These are phyloP conservation scores for Lactarius deliciosus DNA, from an alignment of 768 basidiomycete species.

Conservation along the genomic window DNA sequence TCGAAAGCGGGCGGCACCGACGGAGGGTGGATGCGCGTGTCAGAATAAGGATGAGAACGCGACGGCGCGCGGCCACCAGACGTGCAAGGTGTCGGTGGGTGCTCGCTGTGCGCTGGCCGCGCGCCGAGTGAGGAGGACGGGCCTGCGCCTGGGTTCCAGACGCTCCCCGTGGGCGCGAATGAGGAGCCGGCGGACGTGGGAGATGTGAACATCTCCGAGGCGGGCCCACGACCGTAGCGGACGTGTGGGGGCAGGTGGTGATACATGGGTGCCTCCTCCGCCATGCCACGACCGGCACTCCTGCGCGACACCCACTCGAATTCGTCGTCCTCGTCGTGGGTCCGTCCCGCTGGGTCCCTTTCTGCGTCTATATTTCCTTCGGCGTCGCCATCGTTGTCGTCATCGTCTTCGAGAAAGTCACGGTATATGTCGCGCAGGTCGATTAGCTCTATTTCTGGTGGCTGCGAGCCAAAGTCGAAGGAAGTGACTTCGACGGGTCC, in stretches of 20 bases:
- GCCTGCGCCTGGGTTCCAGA: conserved; percentile 17
- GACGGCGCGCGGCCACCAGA: conserved; percentile 42
- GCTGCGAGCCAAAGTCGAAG: conserved; percentile 80
- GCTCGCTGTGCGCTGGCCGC: conserved; percentile 33
- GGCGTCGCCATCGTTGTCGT: conserved; percentile 42
- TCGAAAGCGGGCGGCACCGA: background rate
- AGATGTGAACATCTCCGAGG: conserved; percentile 59
- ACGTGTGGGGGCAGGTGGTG: conserved; percentile 73
- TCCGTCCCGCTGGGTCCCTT: conserved; percentile 26
- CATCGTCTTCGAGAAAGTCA: conserved; percentile 84
- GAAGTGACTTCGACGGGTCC: conserved; percentile 87
- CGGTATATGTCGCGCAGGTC: conserved; percentile 93
- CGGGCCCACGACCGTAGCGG: conserved; percentile 59
- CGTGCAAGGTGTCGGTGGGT: conserved; percentile 32
- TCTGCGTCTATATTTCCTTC: conserved; percentile 47
- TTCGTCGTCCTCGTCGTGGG: conserved; percentile 59
- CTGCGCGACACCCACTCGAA: conserved; percentile 81
- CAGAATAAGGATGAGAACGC: conserved; percentile 38
- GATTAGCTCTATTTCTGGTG: conserved; percentile 86
- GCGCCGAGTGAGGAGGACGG: conserved; percentile 15
- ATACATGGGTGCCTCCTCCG: conserved; percentile 54
- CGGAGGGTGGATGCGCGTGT: background rate
- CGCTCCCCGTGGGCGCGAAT: background rate
- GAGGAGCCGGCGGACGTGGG: conserved; percentile 44
- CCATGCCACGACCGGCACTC: conserved; percentile 54